A percentile compares a stretch with the other conserved stretches of the same genome.
These are phyloP conservation scores for Mycosphaerelloides madeirae DNA, from an alignment of 2,329 filamentous ascomycete species.

Conservation along the genomic window DNA sequence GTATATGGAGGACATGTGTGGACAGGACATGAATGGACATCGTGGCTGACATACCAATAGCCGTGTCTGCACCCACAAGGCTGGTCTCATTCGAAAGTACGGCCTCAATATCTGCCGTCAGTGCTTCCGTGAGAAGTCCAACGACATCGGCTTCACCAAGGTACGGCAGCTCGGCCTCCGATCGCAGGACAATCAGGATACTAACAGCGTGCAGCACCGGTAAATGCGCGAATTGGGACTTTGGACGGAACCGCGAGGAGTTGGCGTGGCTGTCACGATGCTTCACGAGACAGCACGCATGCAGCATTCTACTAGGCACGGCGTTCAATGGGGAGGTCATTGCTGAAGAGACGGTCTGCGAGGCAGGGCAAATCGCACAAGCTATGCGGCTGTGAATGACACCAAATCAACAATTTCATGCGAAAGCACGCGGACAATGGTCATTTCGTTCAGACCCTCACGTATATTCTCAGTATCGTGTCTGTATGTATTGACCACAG, in stretches of 20 bases:
- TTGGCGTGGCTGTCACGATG: constrained; percentile 4
- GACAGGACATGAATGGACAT: constrained; percentile 11
- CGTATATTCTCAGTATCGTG: too few species aligned
- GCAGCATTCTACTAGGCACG: constrained; percentile 18
- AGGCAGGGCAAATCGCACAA: neutral
- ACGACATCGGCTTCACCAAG: constrained; percentile 66
- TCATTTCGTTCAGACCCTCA: too few species aligned
- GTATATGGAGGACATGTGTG: constrained; percentile 4
- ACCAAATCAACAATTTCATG: constrained; percentile 1
- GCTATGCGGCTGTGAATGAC: neutral
- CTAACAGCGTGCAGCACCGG: constrained; percentile 29
- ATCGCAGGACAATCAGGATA: neutral
- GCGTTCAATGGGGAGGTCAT: constrained; percentile 16
- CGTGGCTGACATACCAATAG: constrained; percentile 41
- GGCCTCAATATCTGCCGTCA: constrained; percentile 78
- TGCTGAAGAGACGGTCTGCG: constrained; percentile 9
- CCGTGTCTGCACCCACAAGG: constrained; percentile 87
- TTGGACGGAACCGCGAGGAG: constrained; percentile 9
- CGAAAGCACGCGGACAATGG: too few species aligned
- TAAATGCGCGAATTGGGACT: constrained; percentile 21
- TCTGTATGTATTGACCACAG: too few species aligned
- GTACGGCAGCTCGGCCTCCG: constrained; percentile 33
- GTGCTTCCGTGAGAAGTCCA: constrained; percentile 66
- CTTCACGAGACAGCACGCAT: constrained; percentile 10
- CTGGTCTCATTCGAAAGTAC: constrained; percentile 99